Percentiles rank a stretch among this genome's conserved stretches.
These are phyloP conservation scores for Pterocarpus santalinus DNA, from an alignment of 306 rosid genomes.

Conservation along the genomic window DNA sequence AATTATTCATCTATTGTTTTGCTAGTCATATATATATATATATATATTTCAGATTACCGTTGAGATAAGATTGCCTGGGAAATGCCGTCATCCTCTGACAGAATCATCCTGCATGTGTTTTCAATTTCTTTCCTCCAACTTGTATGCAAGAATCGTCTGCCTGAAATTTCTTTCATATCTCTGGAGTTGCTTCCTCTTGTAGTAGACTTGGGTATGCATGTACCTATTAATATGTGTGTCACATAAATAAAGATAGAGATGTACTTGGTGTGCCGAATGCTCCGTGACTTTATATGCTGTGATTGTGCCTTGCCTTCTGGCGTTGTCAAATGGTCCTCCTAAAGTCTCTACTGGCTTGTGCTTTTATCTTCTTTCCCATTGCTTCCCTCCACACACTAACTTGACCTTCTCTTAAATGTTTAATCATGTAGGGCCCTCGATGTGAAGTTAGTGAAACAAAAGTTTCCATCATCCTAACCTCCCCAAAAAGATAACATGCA, in stretches of 20 bases:
- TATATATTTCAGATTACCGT: too few species aligned
- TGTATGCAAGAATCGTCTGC: conserved; percentile 35
- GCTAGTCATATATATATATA: background rate
- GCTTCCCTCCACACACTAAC: conserved; percentile 62
- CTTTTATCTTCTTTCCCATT: conserved; percentile 56
- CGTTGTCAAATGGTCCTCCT: conserved; percentile 68
- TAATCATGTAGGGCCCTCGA: conserved; percentile 53
- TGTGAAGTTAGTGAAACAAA: conserved; percentile 41
- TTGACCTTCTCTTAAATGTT: conserved; percentile 55
- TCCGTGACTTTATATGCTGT: too few species aligned
- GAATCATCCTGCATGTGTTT: background rate
- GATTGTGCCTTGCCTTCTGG: conserved; percentile 14
- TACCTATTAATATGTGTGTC: background rate
- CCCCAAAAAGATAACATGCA: conserved; percentile 44
- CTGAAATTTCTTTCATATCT: conserved; percentile 43
- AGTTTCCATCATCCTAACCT: conserved; percentile 39
- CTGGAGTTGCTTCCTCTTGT: conserved; percentile 25
- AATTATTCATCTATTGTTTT: background rate
- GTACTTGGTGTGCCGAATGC: conserved; percentile 51
- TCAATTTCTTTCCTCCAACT: conserved; percentile 30
- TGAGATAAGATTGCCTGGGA: too few species aligned
- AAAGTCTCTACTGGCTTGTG: conserved; percentile 32
- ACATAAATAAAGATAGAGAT: conserved; percentile 31
- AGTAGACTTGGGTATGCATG: conserved; percentile 2
- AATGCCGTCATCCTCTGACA: background rate